Percentiles rank a stretch among this genome's conserved stretches.
phyloP scores from a whole-genome alignment of 169 alveolate species.

The Cryptosporidium tyzzeri region DNA sequence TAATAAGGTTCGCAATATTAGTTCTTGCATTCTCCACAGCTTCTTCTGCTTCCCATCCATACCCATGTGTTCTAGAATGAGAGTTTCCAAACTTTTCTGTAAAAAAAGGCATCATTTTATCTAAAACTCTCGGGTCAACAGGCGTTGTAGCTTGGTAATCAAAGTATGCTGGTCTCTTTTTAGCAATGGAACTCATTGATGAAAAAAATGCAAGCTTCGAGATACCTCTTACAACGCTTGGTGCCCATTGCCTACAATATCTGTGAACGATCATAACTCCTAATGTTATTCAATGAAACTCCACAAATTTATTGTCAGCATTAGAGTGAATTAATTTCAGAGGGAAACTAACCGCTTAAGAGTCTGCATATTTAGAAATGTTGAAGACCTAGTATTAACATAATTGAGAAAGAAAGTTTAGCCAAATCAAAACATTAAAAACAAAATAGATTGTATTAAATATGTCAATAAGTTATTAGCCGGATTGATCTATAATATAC shows the following conservation, averaged over 20 bases:
- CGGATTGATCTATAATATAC: not conserved
- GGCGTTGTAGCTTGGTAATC: slow-evolving; percentile 99
- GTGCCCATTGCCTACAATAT: not conserved
- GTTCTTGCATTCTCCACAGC: slow-evolving; percentile 94
- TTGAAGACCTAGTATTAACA: not conserved
- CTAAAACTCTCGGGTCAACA: slow-evolving; percentile 97
- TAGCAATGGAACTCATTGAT: not conserved
- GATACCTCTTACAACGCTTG: not conserved
- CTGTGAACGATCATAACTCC: not conserved
- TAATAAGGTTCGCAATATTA: slow-evolving; percentile 88
- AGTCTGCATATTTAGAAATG: not conserved
- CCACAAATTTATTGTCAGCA: not conserved
- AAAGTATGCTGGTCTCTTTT: slow-evolving; percentile 83
- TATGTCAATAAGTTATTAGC: not conserved
- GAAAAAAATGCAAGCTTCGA: slow-evolving; percentile 36
- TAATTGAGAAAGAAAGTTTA: not conserved
- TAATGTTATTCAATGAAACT: not conserved
- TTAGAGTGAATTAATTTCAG: not conserved
- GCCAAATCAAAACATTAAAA: not conserved
- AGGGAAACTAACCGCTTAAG: slow-evolving; percentile 1
- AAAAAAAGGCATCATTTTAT: slow-evolving; percentile 96
- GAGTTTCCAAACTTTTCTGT: slow-evolving; percentile 96
- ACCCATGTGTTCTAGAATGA: slow-evolving; percentile 95
- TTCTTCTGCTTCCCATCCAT: slow-evolving; percentile 97
- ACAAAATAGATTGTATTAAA: not conserved